Evolutionary conservation across 805 yeast species (phyloP).

Genomic region (Nakazawaea wickerhamii): DNA sequence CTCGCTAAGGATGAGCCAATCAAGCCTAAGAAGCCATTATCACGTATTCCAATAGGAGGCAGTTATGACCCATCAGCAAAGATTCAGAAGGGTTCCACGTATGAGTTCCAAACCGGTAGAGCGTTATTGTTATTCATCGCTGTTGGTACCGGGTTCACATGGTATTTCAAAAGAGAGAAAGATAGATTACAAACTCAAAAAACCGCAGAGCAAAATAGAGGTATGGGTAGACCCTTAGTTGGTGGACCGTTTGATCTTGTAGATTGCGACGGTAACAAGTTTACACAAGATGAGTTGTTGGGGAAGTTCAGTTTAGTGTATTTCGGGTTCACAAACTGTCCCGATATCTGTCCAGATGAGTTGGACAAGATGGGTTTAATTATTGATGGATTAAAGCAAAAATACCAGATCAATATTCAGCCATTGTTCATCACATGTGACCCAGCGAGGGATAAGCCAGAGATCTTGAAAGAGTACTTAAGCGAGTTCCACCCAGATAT

Average conservation of each 20-base stretch:
- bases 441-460: conserved; percentile 91
- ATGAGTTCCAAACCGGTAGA: conserved; percentile 83
- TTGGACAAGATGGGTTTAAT: conserved; percentile 83
- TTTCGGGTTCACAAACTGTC: conserved; percentile 96
- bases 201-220: conserved; percentile 80
- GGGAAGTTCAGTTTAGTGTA: conserved; percentile 84
- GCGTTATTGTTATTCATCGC: conserved; percentile 62
- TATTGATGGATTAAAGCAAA: conserved; percentile 51
- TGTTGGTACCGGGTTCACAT: conserved; percentile 69
- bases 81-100: conserved; percentile 28
- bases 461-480: conserved; percentile 74
- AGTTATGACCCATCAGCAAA: conserved; percentile 30
- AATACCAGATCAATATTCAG: conserved; percentile 56
- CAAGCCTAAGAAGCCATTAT: conserved; percentile 53
- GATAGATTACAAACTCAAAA: conserved; percentile 65
- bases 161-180: conserved; percentile 71
- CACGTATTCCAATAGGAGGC: conserved; percentile 77
- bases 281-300: conserved; percentile 71
- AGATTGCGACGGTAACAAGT: conserved; percentile 65
- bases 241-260: conserved; percentile 83
- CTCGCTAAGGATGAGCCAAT: conserved; percentile 9
- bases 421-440: conserved; percentile 95
- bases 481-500: conserved; percentile 86
- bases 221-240: conserved; percentile 85
- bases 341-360: conserved; percentile 98